These are phyloP conservation scores for Blastobotrys niveus DNA, from an alignment of 1,139 yeast species.

Conservation along the genomic window DNA sequence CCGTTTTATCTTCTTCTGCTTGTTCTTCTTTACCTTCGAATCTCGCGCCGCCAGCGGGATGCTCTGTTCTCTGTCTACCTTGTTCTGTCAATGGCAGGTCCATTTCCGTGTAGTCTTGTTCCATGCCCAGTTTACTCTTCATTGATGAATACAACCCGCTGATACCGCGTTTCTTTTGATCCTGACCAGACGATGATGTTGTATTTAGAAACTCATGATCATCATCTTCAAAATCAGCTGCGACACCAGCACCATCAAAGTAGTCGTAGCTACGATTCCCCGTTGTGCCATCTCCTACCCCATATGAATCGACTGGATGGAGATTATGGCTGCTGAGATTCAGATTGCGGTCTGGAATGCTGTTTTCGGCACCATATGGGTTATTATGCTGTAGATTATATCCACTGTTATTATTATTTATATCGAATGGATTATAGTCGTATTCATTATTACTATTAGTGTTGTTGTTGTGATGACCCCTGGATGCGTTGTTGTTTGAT, in stretches of 20 bases:
- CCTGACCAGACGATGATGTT: slow-evolving; percentile 11
- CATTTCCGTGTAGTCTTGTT: slow-evolving; percentile 31
- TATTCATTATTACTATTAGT: too few relatives aligned
- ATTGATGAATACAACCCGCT: slow-evolving; percentile 29
- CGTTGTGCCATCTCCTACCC: slow-evolving; percentile 11
- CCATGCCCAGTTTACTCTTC: slow-evolving; percentile 29
- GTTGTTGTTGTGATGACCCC: too few relatives aligned
- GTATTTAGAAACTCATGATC: slow-evolving; percentile 13
- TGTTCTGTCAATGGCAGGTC: slow-evolving; percentile 32
- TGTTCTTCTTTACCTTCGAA: slow-evolving; percentile 17
- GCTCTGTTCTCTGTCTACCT: neutral
- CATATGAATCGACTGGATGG: slow-evolving; percentile 17
- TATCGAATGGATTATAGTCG: too few relatives aligned
- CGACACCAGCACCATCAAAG: slow-evolving; percentile 25
- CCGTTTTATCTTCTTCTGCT: slow-evolving; percentile 28
- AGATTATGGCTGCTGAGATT: slow-evolving; percentile 9
- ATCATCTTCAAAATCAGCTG: slow-evolving; percentile 18
- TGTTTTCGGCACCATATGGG: slow-evolving; percentile 12
- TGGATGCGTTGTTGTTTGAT: too few relatives aligned
- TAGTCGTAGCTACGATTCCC: slow-evolving; percentile 17
- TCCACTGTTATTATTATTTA: too few relatives aligned
- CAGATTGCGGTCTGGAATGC: slow-evolving; percentile 11
- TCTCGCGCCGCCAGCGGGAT: slow-evolving; percentile 14
- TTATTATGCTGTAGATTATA: too few relatives aligned
- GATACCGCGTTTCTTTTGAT: slow-evolving; percentile 20